Conservation (phyloP, 192 early-diverging fungal species). For the Backusella mclennaniae region DNA sequence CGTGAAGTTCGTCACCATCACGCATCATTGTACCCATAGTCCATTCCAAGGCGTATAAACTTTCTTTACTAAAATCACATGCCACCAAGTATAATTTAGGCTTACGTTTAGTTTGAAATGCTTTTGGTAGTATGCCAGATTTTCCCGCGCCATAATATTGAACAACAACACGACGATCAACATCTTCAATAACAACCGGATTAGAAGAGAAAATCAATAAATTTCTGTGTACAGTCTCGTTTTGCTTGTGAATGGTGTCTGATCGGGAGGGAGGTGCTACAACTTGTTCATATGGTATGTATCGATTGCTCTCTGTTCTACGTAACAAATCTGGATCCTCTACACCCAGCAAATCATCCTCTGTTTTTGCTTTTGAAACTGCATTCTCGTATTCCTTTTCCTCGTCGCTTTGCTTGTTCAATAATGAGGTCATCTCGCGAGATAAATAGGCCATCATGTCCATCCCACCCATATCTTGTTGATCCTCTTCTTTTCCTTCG, state of each 20-base stretch:
- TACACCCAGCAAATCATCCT: not conserved
- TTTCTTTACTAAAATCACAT: slow-evolving; percentile 51
- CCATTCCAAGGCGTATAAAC: slow-evolving; percentile 55
- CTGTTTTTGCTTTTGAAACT: not conserved
- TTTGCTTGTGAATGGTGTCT: not conserved
- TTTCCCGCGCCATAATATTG: slow-evolving; percentile 25
- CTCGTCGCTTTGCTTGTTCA: not conserved
- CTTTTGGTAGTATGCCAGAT: not conserved
- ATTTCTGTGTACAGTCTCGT: not conserved
- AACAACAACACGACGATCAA: slow-evolving; percentile 5
- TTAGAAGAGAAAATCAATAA: slow-evolving; percentile 24
- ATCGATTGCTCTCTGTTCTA: slow-evolving; percentile 29
- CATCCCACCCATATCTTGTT: not conserved
- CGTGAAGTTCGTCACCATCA: slow-evolving; percentile 46
- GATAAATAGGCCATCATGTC: slow-evolving; percentile 19
- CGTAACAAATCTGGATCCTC: slow-evolving; percentile 18
- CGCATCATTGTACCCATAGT: slow-evolving; percentile 47
- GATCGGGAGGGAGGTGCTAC: not conserved
- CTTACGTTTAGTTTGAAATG: not conserved
- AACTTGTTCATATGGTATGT: slow-evolving; percentile 19
- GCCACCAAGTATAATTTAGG: slow-evolving; percentile 42
- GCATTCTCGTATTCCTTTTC: not conserved
- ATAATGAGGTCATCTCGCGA: slow-evolving; percentile 9
- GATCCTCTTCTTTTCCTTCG: not conserved
- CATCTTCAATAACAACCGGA: not conserved